Conservation (phyloP, 164 flowering plant species). For the Hamamelis virginiana region DNA sequence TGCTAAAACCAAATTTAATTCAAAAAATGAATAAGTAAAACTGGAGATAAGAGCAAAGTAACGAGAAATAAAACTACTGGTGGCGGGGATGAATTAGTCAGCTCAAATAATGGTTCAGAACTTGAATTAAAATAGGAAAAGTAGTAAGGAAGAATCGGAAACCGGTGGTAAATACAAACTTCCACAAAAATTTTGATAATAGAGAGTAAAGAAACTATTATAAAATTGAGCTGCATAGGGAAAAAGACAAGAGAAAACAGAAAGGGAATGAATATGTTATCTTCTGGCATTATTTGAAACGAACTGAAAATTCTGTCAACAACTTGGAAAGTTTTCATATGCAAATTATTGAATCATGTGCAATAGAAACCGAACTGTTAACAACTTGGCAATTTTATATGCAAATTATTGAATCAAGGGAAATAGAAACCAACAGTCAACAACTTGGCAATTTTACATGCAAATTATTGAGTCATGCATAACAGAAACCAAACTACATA, state of each 20-base stretch:
- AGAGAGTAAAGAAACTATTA: background rate
- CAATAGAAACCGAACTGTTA: too few relatives aligned
- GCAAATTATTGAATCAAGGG: too few relatives aligned
- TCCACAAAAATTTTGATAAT: too few relatives aligned
- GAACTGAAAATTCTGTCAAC: background rate
- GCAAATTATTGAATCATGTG: background rate
- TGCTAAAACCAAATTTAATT: constrained; percentile 20
- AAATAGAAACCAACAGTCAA: too few relatives aligned
- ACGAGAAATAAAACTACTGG: background rate
- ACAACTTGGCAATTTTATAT: too few relatives aligned
- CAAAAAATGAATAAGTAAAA: background rate
- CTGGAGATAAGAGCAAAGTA: background rate
- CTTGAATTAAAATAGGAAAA: background rate
- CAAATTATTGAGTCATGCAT: too few relatives aligned
- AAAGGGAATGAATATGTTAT: background rate
- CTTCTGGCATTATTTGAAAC: background rate
- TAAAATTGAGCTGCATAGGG: background rate
- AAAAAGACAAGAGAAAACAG: background rate
- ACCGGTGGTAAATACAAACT: too few relatives aligned
- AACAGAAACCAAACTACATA: background rate
- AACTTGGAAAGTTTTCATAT: too few relatives aligned
- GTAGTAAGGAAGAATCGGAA: too few relatives aligned
- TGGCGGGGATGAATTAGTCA: background rate
- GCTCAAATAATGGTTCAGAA: background rate
- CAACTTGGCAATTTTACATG: too few relatives aligned